Conservation (phyloP, 306 rosid species). For the Fragaria nilgerrensis region DNA sequence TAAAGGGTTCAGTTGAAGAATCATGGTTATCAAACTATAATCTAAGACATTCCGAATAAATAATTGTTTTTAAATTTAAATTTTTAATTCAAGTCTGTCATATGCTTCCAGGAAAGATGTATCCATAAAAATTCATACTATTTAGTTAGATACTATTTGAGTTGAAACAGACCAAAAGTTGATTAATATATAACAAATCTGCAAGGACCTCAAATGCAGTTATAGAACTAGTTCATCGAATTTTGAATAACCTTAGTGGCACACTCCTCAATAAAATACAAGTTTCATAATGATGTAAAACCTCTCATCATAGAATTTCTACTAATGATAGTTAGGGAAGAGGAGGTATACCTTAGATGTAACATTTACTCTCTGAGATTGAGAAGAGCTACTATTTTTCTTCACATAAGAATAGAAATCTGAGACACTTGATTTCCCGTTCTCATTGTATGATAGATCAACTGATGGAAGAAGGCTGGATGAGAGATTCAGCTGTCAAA, state of each 20-base stretch:
- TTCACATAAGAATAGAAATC: conserved; percentile 33
- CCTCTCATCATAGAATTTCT: conserved; percentile 9
- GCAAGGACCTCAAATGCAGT: conserved; percentile 5
- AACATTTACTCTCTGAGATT: conserved; percentile 45
- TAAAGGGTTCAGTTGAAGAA: background rate
- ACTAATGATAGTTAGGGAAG: conserved; percentile 2
- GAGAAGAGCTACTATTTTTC: conserved; percentile 41
- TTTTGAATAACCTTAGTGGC: conserved; percentile 1
- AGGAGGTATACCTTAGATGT: conserved; percentile 58
- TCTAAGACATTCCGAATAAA: too few species aligned
- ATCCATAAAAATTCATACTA: background rate
- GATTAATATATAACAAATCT: background rate
- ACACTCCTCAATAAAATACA: conserved; percentile 5
- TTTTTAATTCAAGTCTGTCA: background rate
- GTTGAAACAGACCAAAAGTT: background rate
- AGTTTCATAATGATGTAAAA: background rate
- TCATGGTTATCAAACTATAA: background rate
- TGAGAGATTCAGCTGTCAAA: conserved; percentile 75
- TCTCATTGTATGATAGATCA: conserved; percentile 49
- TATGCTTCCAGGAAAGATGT: background rate
- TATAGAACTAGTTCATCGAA: conserved; percentile 14
- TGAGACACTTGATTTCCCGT: conserved; percentile 38
- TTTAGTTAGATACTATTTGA: background rate
- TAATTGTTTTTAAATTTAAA: too few species aligned
- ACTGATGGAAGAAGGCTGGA: conserved; percentile 60